Evolutionary conservation across 1,284 basidiomycete species (phyloP).

Genomic region (Farysia itapuensis): DNA sequence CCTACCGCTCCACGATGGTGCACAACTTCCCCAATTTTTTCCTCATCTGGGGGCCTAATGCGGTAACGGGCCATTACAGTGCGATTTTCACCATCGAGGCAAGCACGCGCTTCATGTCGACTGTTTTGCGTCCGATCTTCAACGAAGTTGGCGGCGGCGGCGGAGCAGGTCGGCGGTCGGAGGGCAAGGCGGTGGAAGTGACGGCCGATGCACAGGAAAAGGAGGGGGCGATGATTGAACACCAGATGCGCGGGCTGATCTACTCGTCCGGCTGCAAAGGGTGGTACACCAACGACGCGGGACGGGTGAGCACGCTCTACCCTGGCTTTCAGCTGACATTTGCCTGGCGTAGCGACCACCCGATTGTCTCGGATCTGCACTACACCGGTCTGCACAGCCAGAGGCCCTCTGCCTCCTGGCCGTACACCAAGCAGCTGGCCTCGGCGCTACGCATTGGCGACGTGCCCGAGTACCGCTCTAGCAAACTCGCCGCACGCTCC

Average conservation of each 20-base stretch:
- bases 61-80: constrained; percentile 36
- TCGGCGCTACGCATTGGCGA: constrained; percentile 15
- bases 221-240: constrained; percentile 16
- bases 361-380: constrained; percentile 7
- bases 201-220: constrained; percentile 19
- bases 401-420: constrained; percentile 7
- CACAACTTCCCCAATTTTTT: constrained; percentile 44
- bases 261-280: constrained; percentile 28
- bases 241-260: constrained; percentile 26
- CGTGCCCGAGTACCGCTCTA: constrained; percentile 13
- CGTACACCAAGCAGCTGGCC: constrained; percentile 6
- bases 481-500: background rate
- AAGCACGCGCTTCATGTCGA: constrained; percentile 13
- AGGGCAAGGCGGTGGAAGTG: constrained; percentile 14
- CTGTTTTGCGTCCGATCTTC: constrained; percentile 15
- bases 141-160: background rate
- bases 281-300: constrained; percentile 28
- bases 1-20: constrained; percentile 32
- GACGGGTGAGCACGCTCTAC: constrained; percentile 16
- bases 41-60: constrained; percentile 36
- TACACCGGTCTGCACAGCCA: constrained; percentile 4
- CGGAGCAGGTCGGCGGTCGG: constrained; percentile 2
- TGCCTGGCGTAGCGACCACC: constrained; percentile 19
- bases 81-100: constrained; percentile 27
- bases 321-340: constrained; percentile 21